A percentile compares a stretch with the other conserved stretches of the same genome.
Conservation (phyloP, 2,329 filamentous ascomycete species). For the Paecilomyces formosus region DNA sequence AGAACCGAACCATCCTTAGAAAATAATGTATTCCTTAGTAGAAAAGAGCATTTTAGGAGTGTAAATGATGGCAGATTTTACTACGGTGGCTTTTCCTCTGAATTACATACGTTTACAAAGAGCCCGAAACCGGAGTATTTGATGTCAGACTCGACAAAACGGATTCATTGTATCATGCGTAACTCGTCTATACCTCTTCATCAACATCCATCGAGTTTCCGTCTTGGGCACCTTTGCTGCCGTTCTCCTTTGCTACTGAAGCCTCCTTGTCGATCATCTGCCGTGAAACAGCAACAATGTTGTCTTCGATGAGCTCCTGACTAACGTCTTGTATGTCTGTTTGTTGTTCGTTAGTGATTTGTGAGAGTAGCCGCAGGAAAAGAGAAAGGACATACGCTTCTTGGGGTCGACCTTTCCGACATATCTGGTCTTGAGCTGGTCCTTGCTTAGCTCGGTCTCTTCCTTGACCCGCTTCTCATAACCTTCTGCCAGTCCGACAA, state of each 20-base stretch:
- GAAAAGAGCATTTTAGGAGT: too few species aligned
- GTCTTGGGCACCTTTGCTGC: conserved; percentile 37
- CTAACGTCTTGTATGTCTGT: conserved; percentile 86
- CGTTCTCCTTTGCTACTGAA: conserved; percentile 65
- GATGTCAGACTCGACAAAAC: neutral
- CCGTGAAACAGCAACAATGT: conserved; percentile 94
- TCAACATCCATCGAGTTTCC: conserved; percentile 60
- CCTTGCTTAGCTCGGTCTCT: conserved; percentile 93
- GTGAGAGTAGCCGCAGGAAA: neutral
- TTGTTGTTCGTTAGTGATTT: conserved; percentile 13
- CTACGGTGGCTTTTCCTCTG: neutral
- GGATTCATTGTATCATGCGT: neutral
- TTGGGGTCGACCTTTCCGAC: conserved; percentile 98
- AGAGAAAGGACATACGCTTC: conserved; percentile 58
- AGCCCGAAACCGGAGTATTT: neutral
- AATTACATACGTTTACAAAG: neutral
- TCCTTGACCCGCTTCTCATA: conserved; percentile 99
- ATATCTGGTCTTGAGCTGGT: conserved; percentile 97
- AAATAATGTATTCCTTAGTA: too few species aligned
- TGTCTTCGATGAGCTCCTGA: conserved; percentile 96
- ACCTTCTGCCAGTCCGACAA: conserved; percentile 84
- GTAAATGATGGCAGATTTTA: neutral
- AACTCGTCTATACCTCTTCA: conserved; percentile 43
- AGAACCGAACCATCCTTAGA: too few species aligned
- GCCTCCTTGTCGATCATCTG: conserved; percentile 99